These are phyloP conservation scores for Chlorella sp. DNA, from an alignment of 139 green algal genomes.

Conservation along the genomic window DNA sequence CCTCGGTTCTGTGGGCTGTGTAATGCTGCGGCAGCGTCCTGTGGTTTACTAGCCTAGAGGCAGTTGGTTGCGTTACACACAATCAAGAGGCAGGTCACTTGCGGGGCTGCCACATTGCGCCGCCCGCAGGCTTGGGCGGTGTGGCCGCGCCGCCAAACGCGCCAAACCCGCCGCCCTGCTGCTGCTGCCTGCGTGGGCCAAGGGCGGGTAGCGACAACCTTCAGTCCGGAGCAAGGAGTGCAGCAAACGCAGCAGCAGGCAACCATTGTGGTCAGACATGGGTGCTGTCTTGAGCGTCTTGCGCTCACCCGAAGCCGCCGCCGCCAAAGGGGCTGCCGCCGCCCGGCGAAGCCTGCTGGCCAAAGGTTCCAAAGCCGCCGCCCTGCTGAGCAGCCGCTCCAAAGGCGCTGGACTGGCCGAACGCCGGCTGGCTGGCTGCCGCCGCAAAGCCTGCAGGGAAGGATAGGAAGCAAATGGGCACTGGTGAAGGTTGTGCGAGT, in stretches of 20 bases:
- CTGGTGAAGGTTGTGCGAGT: too few species aligned
- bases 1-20: too few species aligned
- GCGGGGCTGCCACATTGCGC: slow-evolving; percentile 28
- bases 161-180: slow-evolving; percentile 17
- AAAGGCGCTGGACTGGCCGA: slow-evolving; percentile 16
- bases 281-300: not conserved
- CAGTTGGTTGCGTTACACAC: too few species aligned
- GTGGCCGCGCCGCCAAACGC: slow-evolving; percentile 7
- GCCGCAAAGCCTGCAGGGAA: slow-evolving; percentile 21
- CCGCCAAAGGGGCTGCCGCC: slow-evolving; percentile 22
- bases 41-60: too few species aligned
- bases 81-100: slow-evolving; percentile 18
- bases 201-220: not conserved
- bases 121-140: slow-evolving; percentile 25
- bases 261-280: not conserved
- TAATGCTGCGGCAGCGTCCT: too few species aligned
- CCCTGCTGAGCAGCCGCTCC: slow-evolving; percentile 14
- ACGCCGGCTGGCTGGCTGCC: slow-evolving; percentile 9
- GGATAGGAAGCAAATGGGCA: too few species aligned
- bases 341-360: slow-evolving; percentile 2
- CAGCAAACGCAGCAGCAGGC: not conserved
- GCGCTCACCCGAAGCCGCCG: not conserved
- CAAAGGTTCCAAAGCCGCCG: slow-evolving; percentile 29
- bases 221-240: not conserved
- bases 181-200: not conserved